These are phyloP conservation scores for Knoxia roxburghii DNA, from an alignment of 257 asterid species.

Conservation along the genomic window DNA sequence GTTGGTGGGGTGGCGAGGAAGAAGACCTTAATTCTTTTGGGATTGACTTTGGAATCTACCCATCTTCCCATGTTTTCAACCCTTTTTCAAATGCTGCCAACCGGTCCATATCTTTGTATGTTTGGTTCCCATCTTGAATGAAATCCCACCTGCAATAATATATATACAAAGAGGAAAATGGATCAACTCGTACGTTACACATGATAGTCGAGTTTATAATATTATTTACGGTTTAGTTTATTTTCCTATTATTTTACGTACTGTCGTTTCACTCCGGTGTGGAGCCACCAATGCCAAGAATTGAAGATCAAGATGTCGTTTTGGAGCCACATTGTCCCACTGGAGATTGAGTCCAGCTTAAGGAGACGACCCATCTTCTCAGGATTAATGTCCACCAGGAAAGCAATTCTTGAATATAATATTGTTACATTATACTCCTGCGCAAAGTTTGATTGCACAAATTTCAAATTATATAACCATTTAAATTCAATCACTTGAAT, in stretches of 20 bases:
- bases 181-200: too few relatives aligned
- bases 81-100: slow-evolving; percentile 24
- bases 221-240: too few relatives aligned
- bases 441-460: background rate
- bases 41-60: slow-evolving; percentile 24
- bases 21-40: slow-evolving; percentile 27
- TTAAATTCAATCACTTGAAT: too few relatives aligned
- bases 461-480: too few relatives aligned
- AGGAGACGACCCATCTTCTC: slow-evolving; percentile 36
- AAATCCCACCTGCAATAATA: slow-evolving; percentile 26
- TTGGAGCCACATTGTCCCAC: slow-evolving; percentile 44
- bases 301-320: slow-evolving; percentile 55
- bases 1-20: slow-evolving; percentile 33
- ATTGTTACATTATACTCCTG: slow-evolving; percentile 46
- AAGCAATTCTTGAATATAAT: slow-evolving; percentile 30
- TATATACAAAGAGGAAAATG: background rate
- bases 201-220: too few relatives aligned
- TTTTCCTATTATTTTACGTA: too few relatives aligned
- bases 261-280: slow-evolving; percentile 52
- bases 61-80: slow-evolving; percentile 31
- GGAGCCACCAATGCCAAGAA: slow-evolving; percentile 77
- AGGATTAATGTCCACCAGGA: slow-evolving; percentile 39
- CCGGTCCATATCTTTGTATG: slow-evolving; percentile 25
- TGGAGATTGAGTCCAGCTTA: slow-evolving; percentile 41
- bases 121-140: slow-evolving; percentile 16